Conservation (phyloP, 352 stramenopile species). For the Phytophthora agathidicida region DNA sequence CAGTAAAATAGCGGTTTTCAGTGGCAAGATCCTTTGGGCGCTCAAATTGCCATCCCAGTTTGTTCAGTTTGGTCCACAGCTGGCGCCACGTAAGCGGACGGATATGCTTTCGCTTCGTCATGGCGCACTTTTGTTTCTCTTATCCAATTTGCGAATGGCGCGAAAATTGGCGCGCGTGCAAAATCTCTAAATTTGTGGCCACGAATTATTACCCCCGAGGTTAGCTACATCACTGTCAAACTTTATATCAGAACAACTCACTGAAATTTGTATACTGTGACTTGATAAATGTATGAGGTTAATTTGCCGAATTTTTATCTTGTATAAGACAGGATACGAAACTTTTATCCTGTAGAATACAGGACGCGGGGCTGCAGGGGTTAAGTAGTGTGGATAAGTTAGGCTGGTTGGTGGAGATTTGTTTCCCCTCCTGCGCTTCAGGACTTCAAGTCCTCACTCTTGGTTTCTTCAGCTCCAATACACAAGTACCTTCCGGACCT, state of each 20-base stretch:
- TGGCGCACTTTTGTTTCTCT: neutral
- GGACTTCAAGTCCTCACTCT: too few relatives aligned
- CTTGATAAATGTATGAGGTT: neutral
- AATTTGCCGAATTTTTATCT: neutral
- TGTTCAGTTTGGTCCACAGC: slow-evolving; percentile 4
- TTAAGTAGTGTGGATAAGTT: too few relatives aligned
- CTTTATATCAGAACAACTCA: neutral
- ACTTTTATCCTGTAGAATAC: neutral
- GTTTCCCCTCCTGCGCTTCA: too few relatives aligned
- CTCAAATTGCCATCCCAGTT: slow-evolving; percentile 2
- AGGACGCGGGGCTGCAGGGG: too few relatives aligned
- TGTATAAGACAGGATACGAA: too few relatives aligned
- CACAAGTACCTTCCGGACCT: too few relatives aligned
- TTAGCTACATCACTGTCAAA: slow-evolving; percentile 1
- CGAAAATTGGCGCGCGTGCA: neutral
- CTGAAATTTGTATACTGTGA: neutral
- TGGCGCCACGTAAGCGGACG: neutral
- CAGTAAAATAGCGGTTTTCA: slow-evolving; percentile 4
- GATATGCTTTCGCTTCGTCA: slow-evolving; percentile 1
- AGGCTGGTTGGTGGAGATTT: too few relatives aligned
- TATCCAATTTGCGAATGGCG: slow-evolving; percentile 1
- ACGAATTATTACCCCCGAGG: neutral
- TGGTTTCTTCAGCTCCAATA: too few relatives aligned
- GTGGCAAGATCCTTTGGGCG: neutral
- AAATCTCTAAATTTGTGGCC: neutral